Percentiles rank a stretch among this genome's conserved stretches.
Evolutionary conservation across 805 yeast genomes (phyloP).

Genomic region (Sugiyamaella chiloensis): DNA sequence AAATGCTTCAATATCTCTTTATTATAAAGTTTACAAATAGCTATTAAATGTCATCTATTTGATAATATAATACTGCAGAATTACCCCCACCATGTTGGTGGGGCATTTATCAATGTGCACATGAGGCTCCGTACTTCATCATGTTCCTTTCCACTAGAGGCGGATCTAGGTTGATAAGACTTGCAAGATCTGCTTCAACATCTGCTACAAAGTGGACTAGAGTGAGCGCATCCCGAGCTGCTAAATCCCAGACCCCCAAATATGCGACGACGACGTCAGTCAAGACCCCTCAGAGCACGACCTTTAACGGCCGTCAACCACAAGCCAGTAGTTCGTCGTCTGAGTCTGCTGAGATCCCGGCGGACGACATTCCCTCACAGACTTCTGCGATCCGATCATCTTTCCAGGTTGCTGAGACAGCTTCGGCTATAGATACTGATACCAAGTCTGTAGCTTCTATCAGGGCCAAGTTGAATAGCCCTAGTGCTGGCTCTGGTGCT

Average conservation of each 20-base stretch:
- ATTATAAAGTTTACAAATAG: too few species aligned
- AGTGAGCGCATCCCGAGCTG: background rate
- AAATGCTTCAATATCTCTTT: too few species aligned
- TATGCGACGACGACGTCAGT: background rate
- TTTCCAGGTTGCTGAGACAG: background rate
- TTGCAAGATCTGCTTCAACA: slow-evolving; percentile 3
- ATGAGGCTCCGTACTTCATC: too few species aligned
- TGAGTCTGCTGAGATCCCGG: background rate
- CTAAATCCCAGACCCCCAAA: background rate
- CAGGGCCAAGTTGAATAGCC: background rate
- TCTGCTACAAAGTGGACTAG: slow-evolving; percentile 3
- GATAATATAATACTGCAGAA: too few species aligned
- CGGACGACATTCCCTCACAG: background rate
- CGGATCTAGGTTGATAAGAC: too few species aligned
- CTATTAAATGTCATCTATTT: too few species aligned
- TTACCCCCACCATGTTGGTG: too few species aligned
- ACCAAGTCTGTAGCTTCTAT: too few species aligned
- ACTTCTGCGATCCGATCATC: background rate
- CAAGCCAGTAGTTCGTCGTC: background rate
- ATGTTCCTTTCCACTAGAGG: too few species aligned
- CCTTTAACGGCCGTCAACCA: background rate
- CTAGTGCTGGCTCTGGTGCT: background rate
- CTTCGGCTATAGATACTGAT: too few species aligned
- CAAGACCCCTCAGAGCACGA: background rate
- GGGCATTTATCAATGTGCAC: background rate